Evolutionary conservation across 768 basidiomycete species (phyloP).

Genomic region (Ramaria rubella): DNA sequence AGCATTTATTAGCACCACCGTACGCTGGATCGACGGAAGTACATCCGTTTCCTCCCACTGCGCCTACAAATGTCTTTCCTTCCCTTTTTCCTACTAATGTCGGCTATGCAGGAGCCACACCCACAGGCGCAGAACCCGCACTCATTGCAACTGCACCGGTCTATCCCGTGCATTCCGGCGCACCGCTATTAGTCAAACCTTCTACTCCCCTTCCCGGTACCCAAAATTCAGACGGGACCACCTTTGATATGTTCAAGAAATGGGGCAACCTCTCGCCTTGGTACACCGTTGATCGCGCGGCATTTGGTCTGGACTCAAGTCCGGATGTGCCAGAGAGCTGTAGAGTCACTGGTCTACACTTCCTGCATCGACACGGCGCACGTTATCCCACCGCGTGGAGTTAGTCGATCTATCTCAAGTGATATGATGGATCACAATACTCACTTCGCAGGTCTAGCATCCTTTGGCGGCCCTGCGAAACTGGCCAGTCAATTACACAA

Average conservation of each 20-base stretch:
- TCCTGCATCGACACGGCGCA: slow-evolving; percentile 80
- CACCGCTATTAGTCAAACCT: slow-evolving; percentile 18
- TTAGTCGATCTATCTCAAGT: background rate
- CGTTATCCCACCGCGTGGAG: slow-evolving; percentile 36
- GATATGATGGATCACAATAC: background rate
- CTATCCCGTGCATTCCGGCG: slow-evolving; percentile 70
- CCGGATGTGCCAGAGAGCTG: slow-evolving; percentile 68
- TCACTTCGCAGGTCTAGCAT: background rate
- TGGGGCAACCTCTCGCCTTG: slow-evolving; percentile 88
- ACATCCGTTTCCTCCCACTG: slow-evolving; percentile 64
- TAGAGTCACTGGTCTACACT: slow-evolving; percentile 63
- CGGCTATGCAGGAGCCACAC: slow-evolving; percentile 71
- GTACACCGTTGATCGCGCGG: slow-evolving; percentile 61
- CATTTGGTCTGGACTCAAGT: slow-evolving; percentile 68
- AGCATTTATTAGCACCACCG: slow-evolving; percentile 42
- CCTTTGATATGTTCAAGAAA: slow-evolving; percentile 61
- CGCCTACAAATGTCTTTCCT: slow-evolving; percentile 67
- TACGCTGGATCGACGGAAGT: slow-evolving; percentile 66
- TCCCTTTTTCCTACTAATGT: slow-evolving; percentile 71
- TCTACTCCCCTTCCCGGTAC: slow-evolving; percentile 13
- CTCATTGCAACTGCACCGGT: slow-evolving; percentile 18
- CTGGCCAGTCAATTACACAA: slow-evolving; percentile 52
- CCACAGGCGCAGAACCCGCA: slow-evolving; percentile 34
- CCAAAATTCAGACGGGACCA: slow-evolving; percentile 17
- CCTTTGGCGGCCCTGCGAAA: slow-evolving; percentile 46